Percentiles rank a stretch among this genome's conserved stretches.
These are phyloP conservation scores for Salix brachista DNA, from an alignment of 345 rosid genomes.

Conservation along the genomic window DNA sequence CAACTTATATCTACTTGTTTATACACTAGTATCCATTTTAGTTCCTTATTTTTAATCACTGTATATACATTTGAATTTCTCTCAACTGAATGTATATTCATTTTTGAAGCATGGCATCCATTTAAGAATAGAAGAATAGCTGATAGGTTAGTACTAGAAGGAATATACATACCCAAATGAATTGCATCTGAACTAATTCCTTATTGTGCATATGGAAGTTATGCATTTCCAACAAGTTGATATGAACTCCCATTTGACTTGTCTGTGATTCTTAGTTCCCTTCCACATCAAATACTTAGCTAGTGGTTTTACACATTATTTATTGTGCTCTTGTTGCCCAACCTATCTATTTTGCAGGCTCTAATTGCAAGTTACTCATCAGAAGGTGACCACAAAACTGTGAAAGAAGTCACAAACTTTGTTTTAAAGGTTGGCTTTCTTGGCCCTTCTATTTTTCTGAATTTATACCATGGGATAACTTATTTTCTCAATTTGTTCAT, in stretches of 20 bases:
- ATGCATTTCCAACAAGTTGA: not conserved
- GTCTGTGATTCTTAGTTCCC: not conserved
- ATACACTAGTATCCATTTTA: not conserved
- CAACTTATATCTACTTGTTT: not conserved
- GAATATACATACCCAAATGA: not conserved
- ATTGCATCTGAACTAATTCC: not conserved
- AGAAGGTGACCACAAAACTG: slow-evolving; percentile 59
- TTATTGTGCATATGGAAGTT: not conserved
- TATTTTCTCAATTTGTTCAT: not conserved
- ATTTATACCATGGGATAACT: not conserved
- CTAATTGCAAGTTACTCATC: slow-evolving; percentile 77
- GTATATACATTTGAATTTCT: not conserved
- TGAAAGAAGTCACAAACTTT: slow-evolving; percentile 61
- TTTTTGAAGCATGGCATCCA: not conserved
- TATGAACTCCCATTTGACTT: not conserved
- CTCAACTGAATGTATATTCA: not conserved
- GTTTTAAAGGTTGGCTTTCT: slow-evolving; percentile 59
- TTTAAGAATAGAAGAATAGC: not conserved
- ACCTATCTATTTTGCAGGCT: slow-evolving; percentile 41
- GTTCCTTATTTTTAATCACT: not conserved
- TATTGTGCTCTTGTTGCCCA: not conserved
- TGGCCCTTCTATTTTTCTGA: not conserved
- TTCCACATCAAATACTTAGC: not conserved
- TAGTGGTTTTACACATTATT: not conserved
- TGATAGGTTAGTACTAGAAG: not conserved